Evolutionary conservation across 768 basidiomycete genomes (phyloP), one percentile per base, ranked within the genome.

Genomic region (Galerina marginata): DNA sequence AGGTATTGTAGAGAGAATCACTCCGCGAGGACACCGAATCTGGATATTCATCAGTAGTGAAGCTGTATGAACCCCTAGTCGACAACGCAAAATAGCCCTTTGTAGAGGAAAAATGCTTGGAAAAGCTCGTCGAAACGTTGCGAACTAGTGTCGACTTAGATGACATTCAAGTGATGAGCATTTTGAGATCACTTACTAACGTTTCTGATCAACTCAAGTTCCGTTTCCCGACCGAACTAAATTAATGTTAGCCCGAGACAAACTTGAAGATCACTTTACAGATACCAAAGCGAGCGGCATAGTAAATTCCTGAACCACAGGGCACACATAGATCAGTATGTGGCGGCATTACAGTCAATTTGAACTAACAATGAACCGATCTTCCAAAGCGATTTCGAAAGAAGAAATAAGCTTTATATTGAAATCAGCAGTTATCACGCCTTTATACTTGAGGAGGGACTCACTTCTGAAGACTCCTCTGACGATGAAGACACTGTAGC

Each of bases 201-300:
- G 71, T 83, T 86, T 48, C 86, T 81, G 57, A 92, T 87, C 45
- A 78, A 74, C 45, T 91, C 89, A 1, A 91, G 74, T 71, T 91
- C 89, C 65, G 82, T 87, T 50, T 90, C 88, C 47, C 90, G 81
- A 6, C 90, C 90, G 67, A 88, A 91, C 84, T 87, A 55, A 20
- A 38, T 15, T 23, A 44, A 36, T 45, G 37, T 60, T 14, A 60
- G 57, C 20, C 43, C 29, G 39, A 45, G 50, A 26, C 47, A 36
- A 16, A 6, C 53, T 37, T 42, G 1, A 39, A 37, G 16, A 38
- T 11, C n/a, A 38, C 20, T 5, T 37, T 9, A 26, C 14, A 66
- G 78, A 61, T 74, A 89, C 88, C 74, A 91, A 73, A 37, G 83
- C 80, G 40, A 85, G 81, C 2, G 90, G 89, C 65, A 90, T 83